A percentile compares a stretch with the other conserved stretches of the same genome.
Evolutionary conservation across 2,329 filamentous ascomycete species (phyloP).

Genomic region (Exserohilum turcica): DNA sequence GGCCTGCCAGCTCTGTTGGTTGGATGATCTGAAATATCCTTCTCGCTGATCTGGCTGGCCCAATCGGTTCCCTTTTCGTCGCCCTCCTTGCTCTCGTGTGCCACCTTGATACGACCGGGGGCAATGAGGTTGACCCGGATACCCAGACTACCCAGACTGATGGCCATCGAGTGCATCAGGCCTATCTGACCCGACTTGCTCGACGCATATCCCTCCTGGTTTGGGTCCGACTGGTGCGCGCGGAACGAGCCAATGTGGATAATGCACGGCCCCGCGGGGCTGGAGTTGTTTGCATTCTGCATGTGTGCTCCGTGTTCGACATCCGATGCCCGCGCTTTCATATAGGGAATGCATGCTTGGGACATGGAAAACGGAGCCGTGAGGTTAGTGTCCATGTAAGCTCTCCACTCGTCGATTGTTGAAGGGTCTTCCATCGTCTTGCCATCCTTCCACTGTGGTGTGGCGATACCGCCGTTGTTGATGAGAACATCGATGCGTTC

Average conservation of each 20-base stretch:
- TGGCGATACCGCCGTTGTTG: slow-evolving; percentile 47
- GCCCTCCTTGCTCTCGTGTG: slow-evolving; percentile 54
- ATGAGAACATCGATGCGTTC: slow-evolving; percentile 49
- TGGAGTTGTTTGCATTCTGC: slow-evolving; percentile 24
- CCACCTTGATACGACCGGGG: slow-evolving; percentile 54
- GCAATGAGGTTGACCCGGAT: slow-evolving; percentile 57
- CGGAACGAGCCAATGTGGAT: slow-evolving; percentile 56
- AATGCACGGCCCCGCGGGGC: slow-evolving; percentile 51
- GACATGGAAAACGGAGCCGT: slow-evolving; percentile 54
- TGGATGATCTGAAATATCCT: slow-evolving; percentile 52
- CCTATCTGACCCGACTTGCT: slow-evolving; percentile 60
- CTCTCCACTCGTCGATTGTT: slow-evolving; percentile 54
- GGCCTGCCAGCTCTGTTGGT: slow-evolving; percentile 54
- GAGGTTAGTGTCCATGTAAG: slow-evolving; percentile 55
- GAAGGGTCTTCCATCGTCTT: slow-evolving; percentile 54
- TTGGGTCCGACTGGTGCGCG: slow-evolving; percentile 53
- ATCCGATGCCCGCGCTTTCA: slow-evolving; percentile 46
- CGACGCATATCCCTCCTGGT: slow-evolving; percentile 58
- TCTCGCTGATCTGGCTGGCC: slow-evolving; percentile 45
- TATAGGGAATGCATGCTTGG: slow-evolving; percentile 56
- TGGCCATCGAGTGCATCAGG: slow-evolving; percentile 57
- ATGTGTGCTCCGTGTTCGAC: slow-evolving; percentile 35
- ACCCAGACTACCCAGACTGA: slow-evolving; percentile 51
- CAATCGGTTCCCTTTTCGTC: slow-evolving; percentile 51
- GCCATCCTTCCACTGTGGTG: slow-evolving; percentile 51